phyloP scores from a whole-genome alignment of 805 yeast genomes.

The Wilhelminamyces savonicus region DNA sequence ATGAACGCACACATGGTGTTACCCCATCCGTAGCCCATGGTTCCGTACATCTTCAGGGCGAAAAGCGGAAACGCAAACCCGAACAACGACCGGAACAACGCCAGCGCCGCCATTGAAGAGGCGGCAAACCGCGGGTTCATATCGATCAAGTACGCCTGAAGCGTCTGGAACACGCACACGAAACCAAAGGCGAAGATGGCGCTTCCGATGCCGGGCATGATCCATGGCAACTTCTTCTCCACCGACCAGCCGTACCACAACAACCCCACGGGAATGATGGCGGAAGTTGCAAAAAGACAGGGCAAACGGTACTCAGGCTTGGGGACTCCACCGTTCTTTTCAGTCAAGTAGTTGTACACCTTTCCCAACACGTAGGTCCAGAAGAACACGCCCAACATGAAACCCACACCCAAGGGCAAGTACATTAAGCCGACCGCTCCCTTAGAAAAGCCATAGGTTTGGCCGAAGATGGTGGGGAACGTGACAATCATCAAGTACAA shows the following conservation, averaged over 20 bases:
- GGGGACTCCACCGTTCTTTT: constrained; percentile 22
- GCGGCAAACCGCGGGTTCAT: constrained; percentile 35
- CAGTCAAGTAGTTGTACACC: constrained; percentile 18
- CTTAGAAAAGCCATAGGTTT: constrained; percentile 25
- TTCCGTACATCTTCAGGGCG: constrained; percentile 29
- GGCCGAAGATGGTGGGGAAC: constrained; percentile 26
- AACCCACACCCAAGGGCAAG: constrained; percentile 34
- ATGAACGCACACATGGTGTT: constrained; percentile 33
- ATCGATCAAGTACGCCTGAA: constrained; percentile 33
- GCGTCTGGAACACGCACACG: constrained; percentile 31
- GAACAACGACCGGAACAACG: constrained; percentile 32
- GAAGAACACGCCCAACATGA: constrained; percentile 21
- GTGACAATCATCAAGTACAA: constrained; percentile 36
- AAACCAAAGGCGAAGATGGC: constrained; percentile 32
- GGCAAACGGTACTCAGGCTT: constrained; percentile 35
- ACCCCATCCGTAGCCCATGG: constrained; percentile 34
- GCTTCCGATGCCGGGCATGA: constrained; percentile 31
- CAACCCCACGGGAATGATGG: constrained; percentile 30
- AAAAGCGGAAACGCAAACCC: constrained; percentile 35
- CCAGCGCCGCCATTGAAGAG: constrained; percentile 35
- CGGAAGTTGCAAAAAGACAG: constrained; percentile 24
- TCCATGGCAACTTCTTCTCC: constrained; percentile 29
- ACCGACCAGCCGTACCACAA: constrained; percentile 39
- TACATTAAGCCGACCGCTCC: constrained; percentile 32
- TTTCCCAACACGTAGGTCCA: constrained; percentile 23